Percentiles rank a stretch among this genome's conserved stretches.
phyloP scores from a whole-genome alignment of 805 yeast species.

The Schizosaccharomyces cryophilus region DNA sequence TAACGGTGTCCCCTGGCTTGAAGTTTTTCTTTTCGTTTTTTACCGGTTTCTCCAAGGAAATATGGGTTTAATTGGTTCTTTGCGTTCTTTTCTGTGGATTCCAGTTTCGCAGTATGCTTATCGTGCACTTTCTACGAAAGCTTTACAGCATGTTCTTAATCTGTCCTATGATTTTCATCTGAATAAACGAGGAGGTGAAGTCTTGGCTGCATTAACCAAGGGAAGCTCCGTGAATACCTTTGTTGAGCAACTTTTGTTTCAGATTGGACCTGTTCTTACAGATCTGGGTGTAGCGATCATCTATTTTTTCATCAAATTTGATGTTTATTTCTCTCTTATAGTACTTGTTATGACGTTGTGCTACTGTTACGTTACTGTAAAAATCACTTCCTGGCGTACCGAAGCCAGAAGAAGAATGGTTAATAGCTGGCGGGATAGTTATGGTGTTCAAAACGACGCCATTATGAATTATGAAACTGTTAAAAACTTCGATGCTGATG shows the following conservation, averaged over 20 bases:
- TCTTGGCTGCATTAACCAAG: constrained; percentile 5
- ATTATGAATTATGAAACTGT: constrained; percentile 7
- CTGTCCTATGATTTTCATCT: constrained; percentile 7
- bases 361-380: constrained; percentile 6
- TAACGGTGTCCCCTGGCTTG: constrained; percentile 5
- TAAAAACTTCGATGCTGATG: constrained; percentile 7
- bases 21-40: constrained; percentile 5
- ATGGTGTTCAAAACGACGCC: constrained; percentile 5
- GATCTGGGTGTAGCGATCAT: constrained; percentile 7
- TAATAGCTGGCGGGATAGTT: constrained; percentile 2
- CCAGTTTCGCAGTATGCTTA: constrained; percentile 6
- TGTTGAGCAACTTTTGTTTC: constrained; percentile 7
- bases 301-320: constrained; percentile 6
- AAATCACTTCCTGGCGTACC: constrained; percentile 3
- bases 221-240: constrained; percentile 5
- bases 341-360: constrained; percentile 5
- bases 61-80: constrained; percentile 6
- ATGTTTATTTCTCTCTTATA: constrained; percentile 5
- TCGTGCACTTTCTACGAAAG: constrained; percentile 4
- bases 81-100: constrained; percentile 6
- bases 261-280: constrained; percentile 6
- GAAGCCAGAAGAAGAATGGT: constrained; percentile 5
- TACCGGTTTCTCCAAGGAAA: constrained; percentile 7
- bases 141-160: constrained; percentile 6
- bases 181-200: constrained; percentile 5